Percentiles rank a stretch among this genome's conserved stretches.
Evolutionary conservation across 2,329 filamentous ascomycete species (phyloP).

Genomic region (Sclerotinia sclerotiorum): DNA sequence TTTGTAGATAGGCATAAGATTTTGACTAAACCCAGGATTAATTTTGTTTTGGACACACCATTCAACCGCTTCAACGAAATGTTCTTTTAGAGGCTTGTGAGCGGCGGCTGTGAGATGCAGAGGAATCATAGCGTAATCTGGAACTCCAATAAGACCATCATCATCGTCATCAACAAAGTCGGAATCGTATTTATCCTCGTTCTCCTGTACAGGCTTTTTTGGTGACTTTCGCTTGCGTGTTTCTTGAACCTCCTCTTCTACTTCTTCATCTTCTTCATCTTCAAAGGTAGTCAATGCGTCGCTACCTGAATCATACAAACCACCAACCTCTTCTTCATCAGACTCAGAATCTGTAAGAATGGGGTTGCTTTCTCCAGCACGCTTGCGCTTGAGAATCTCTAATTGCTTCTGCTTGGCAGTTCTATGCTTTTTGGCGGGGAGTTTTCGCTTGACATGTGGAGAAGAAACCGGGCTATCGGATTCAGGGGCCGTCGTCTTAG

Average conservation of each 20-base stretch:
- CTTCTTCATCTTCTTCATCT: slow-evolving; percentile 44
- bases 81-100: slow-evolving; percentile 66
- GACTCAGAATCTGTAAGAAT: slow-evolving; percentile 43
- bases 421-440: slow-evolving; percentile 35
- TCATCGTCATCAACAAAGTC: slow-evolving; percentile 64
- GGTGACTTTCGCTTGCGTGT: slow-evolving; percentile 13
- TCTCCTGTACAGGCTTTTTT: slow-evolving; percentile 20
- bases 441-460: slow-evolving; percentile 19
- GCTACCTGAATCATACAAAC: slow-evolving; percentile 27
- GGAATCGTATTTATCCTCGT: slow-evolving; percentile 34
- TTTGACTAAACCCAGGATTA: slow-evolving; percentile 65
- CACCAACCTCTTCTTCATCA: slow-evolving; percentile 28
- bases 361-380: slow-evolving; percentile 45
- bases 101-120: slow-evolving; percentile 67
- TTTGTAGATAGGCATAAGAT: slow-evolving; percentile 60
- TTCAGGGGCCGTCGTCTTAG: slow-evolving; percentile 24
- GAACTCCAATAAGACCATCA: slow-evolving; percentile 56
- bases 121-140: slow-evolving; percentile 54
- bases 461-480: slow-evolving; percentile 26
- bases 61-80: slow-evolving; percentile 72
- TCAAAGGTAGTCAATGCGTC: slow-evolving; percentile 50
- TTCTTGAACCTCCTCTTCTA: slow-evolving; percentile 22
- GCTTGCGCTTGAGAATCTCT: slow-evolving; percentile 44
- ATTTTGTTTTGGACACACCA: slow-evolving; percentile 82
- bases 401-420: slow-evolving; percentile 45